Base-by-base conservation (phyloP, 345 rosid genomes). In the Gynandropsis gynandra region DNA sequence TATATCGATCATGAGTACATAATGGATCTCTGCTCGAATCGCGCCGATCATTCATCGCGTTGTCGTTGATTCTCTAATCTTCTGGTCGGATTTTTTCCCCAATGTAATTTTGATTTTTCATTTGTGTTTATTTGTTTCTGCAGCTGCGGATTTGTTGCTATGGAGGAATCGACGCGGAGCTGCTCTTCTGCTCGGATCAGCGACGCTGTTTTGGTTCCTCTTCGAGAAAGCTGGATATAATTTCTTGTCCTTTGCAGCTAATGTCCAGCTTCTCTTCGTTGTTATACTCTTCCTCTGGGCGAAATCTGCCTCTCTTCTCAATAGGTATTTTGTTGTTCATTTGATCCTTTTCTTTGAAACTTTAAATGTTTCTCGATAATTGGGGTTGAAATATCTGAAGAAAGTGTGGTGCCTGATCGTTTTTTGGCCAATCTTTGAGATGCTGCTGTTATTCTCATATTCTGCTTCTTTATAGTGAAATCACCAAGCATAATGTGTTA, bases 301-400 rank as follows among this genome's bases (percentile, higher is more conserved):
- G 12, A 93, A 93, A 81, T 93, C 99, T 58, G 99, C 99, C 67
- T 66, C 78, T 37, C 92, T 93, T 53, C 87, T 93, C 47, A 85
- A 88, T 56, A 76, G 99, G 99, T 89, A 9, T 4, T 17, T 2
- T 11, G 21, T 12, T 16, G 3, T 58, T 8, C 51, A 5, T 41
- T 13, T 4, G 15, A 4, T 4, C 10, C 5, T 24, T 2, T 24
- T 24, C 29, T 2, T 24, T 2, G 29, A 24, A 24, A 24, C 29
- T 24, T 24, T 5, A 24, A 24, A 24, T 24, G 29, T 24, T 24
- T 24, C 29, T 24, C 29, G n/a, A n/a, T n/a, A n/a, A n/a, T n/a
- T n/a, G n/a, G n/a, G n/a, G n/a, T n/a, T n/a, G n/a, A n/a, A n/a
- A n/a, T n/a, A n/a, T n/a, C n/a, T n/a, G n/a, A n/a, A n/a, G n/a